These are phyloP conservation scores for Kurtzmaniella fragi DNA, from an alignment of 805 yeast species.

Conservation along the genomic window DNA sequence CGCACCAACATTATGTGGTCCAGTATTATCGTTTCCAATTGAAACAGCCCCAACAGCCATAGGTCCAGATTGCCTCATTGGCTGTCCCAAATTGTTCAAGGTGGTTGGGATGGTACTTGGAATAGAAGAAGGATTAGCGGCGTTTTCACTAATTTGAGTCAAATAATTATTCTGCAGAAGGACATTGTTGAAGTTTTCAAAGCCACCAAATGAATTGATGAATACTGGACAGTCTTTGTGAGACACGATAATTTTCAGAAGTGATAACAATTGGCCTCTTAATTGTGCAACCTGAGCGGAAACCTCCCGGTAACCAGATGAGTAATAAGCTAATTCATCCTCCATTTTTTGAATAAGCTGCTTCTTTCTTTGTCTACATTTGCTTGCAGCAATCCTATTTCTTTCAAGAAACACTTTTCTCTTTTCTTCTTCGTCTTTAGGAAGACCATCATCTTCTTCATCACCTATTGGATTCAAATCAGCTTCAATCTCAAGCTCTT, in stretches of 20 bases:
- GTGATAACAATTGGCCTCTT: slow-evolving; percentile 50
- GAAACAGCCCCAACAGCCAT: background rate
- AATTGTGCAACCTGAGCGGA: slow-evolving; percentile 53
- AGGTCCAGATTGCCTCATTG: too few species aligned
- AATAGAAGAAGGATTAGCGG: slow-evolving; percentile 20
- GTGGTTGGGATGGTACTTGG: slow-evolving; percentile 39
- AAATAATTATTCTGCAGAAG: slow-evolving; percentile 29
- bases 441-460: slow-evolving; percentile 4
- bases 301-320: slow-evolving; percentile 64
- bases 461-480: background rate
- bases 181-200: slow-evolving; percentile 39
- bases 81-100: slow-evolving; percentile 11
- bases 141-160: slow-evolving; percentile 20
- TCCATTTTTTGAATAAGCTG: slow-evolving; percentile 81
- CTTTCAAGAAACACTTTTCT: slow-evolving; percentile 77
- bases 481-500: slow-evolving; percentile 4
- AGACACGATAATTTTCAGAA: slow-evolving; percentile 42
- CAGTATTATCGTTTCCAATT: background rate
- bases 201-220: slow-evolving; percentile 42
- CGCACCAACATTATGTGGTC: background rate
- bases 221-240: slow-evolving; percentile 48
- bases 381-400: slow-evolving; percentile 91
- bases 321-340: slow-evolving; percentile 65
- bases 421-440: slow-evolving; percentile 38
- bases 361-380: slow-evolving; percentile 92